Base-by-base conservation (phyloP, 2,329 filamentous ascomycete genomes). In the Trichophyton simii region DNA sequence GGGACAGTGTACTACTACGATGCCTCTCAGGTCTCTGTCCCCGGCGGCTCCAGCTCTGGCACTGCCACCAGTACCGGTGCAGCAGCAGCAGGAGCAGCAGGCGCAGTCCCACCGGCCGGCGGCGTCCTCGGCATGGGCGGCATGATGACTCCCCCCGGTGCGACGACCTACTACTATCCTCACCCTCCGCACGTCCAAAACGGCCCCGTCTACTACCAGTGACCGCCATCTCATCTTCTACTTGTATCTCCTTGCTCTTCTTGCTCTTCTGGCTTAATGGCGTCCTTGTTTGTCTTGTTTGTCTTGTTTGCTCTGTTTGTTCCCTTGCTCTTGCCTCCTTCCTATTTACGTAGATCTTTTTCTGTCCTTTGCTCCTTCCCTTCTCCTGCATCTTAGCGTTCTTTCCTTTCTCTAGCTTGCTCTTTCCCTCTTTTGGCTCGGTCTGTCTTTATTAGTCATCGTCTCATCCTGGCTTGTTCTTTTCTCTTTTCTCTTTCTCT, bases 1-100 rank as follows among this genome's bases (percentile, higher is more conserved):
- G 94, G 94, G 64, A 97, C 95, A 82, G 91, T 96, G 0, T 97
- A 95, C 73, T 99, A 96, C 72, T 91, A 91, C 68, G 88, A 95
- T 70, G 82, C 89, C 6, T 81, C 85, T n/a, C 87, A 91, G 70
- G 77, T 91, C 22, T 15, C 34, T 38, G 50, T 25, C 22, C 3
- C 50, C 50, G 6, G 22, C 22, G 50, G 50, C 6, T 28, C 50
- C 13, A 54, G 8, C 18, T 48, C 44, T 2, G 20, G 44, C 3
- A 20, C 50, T 1, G 18, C 22, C 25, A 15, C n/a, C 18, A 18
- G 18, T 5, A 25, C 22, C 22, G 48, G 22, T n/a, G 41, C 44
- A 3, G 15, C 44, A n/a, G 15, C 44, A n/a, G 18, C 44, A 2
- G 8, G 22, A 7, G 28, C 41, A 1, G 11, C 41, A 8, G 15